Evolutionary conservation across 2,329 filamentous ascomycete species (phyloP), one percentile per base, ranked within the genome.

Genomic region (Aspergillus pseudotamarii): DNA sequence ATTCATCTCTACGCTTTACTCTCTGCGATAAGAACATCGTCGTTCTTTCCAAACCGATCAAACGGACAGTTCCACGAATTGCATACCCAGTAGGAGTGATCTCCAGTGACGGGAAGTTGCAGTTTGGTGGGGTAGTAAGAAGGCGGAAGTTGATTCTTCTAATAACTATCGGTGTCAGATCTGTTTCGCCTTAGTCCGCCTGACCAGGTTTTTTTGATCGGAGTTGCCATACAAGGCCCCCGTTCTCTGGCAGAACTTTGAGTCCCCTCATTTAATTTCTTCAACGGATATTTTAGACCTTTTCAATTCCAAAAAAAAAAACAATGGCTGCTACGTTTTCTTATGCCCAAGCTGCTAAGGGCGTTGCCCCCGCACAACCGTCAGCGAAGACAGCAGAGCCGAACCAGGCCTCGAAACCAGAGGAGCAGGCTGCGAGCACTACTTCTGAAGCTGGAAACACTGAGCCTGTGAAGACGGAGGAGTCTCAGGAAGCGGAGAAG

Each of bases 271-370:
- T 43, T 64, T 62, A 53, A 58, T 62, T 62, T 60, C 59, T 65
- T 63, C 64, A 64, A 65, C 70, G 61, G 66, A 67, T 64, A 64
- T 66, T 58, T 58, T 61, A 69, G 62, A 66, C 60, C 59, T 62
- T 12, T 56, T 62, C 43, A 14, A 48, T 58, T 41, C 64, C 38
- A 48, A 66, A 45, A 58, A 65, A 65, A 65, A 84, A 45, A 58
- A 65, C 66, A 65, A 84, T 84, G 83, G 78, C 77, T 67, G 73
- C 80, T 65, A 83, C 87, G 38, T 97, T 97, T 77, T 97, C 94
- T 64, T 98, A 98, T 80, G 94, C 94, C 73, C 93, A 97, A 85
- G 94, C 94, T 75, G 94, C 94, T 64, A 95, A 95, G 79, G 93
- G 94, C 74, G 86, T 90, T 72, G 81, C 86, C 61, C 75, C 84